These are phyloP conservation scores for Rhizopogon sp. DNA, from an alignment of 768 basidiomycete genomes.

Conservation along the genomic window DNA sequence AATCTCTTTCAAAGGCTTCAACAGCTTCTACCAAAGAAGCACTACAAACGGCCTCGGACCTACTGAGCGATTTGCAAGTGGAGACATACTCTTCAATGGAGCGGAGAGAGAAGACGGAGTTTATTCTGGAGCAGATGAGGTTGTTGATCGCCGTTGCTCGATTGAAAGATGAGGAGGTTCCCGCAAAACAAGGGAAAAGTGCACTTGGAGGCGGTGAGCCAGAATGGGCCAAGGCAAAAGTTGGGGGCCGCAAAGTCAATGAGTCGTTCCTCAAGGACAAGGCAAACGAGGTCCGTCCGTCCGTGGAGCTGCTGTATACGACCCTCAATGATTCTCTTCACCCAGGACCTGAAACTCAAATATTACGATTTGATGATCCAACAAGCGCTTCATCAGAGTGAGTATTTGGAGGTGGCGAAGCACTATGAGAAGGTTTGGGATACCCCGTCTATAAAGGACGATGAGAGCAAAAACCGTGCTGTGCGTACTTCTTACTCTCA, in stretches of 20 bases:
- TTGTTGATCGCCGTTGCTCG: constrained; percentile 74
- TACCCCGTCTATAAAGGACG: constrained; percentile 89
- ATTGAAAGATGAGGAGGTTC: constrained; percentile 63
- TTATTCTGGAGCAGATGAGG: constrained; percentile 97
- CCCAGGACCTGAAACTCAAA: constrained; percentile 89
- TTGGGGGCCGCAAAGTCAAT: constrained; percentile 92
- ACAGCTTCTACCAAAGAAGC: constrained; percentile 51
- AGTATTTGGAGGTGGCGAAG: constrained; percentile 92
- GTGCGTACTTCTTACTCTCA: constrained; percentile 35
- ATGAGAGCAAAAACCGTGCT: constrained; percentile 64
- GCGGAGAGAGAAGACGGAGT: constrained; percentile 95
- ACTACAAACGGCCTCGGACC: constrained; percentile 81
- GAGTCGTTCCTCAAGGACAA: constrained; percentile 87
- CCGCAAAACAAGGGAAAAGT: constrained; percentile 52
- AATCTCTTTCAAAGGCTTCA: constrained; percentile 50
- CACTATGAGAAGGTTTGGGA: constrained; percentile 98
- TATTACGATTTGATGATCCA: constrained; percentile 97
- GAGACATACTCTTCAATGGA: constrained; percentile 99
- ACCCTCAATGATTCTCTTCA: not conserved
- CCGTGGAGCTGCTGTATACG: constrained; percentile 1
- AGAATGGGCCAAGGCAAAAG: constrained; percentile 91
- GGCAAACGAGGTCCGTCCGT: constrained; percentile 71
- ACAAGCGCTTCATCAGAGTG: constrained; percentile 77
- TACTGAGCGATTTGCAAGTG: constrained; percentile 92
- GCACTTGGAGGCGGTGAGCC: constrained; percentile 67